Base-by-base conservation (phyloP, 202 grass and related monocot genomes). In the Digitaria exilis region DNA sequence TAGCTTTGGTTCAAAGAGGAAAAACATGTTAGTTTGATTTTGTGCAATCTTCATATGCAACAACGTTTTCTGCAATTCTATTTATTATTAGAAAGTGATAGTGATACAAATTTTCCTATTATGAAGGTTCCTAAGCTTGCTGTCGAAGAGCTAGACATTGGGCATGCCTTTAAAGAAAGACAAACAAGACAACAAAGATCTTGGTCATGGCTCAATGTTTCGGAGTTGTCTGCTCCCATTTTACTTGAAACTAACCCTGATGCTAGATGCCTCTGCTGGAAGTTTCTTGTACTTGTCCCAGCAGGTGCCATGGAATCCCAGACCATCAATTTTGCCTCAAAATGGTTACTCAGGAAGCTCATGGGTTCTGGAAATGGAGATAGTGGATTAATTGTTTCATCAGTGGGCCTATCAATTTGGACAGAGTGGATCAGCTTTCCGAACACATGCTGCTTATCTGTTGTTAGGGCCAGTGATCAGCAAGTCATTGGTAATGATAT, bases 251-350 rank as follows among this genome's bases (percentile, higher is more conserved):
- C 63, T 73, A 96, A 92, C 41, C 81, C 91, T 70, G 71, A 88
- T 86, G 84, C 83, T 30, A 92, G 84, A 82, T 99, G 93, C 81
- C 69, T 96, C 75, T 96, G 93, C 81, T 99, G 93, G 87, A 99
- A 99, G 81, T 80, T 96, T 41, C 78, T 99, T 73, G 48, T 96
- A 64, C 73, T 91, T 80, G 71, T 92, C 12, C 91, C 87, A 44
- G 73, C 73, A 29, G 72, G 79, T 68, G 68, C 75, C 69, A 75
- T 83, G 65, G 70, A 74, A 72, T 61, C 65, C 21, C 58, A 81
- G 77, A 73, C 64, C 37, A 78, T 85, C 80, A 48, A 50, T 70
- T 74, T 72, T 22, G 76, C 81, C 85, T 89, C 84, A 46, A 94
- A 80, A 85, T 99, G 96, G 93, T 85, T 94, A 69, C 91, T 96